A percentile compares a stretch with the other conserved stretches of the same genome.
Conservation (phyloP, 1,284 basidiomycete species). For the Athelia psychrophila region DNA sequence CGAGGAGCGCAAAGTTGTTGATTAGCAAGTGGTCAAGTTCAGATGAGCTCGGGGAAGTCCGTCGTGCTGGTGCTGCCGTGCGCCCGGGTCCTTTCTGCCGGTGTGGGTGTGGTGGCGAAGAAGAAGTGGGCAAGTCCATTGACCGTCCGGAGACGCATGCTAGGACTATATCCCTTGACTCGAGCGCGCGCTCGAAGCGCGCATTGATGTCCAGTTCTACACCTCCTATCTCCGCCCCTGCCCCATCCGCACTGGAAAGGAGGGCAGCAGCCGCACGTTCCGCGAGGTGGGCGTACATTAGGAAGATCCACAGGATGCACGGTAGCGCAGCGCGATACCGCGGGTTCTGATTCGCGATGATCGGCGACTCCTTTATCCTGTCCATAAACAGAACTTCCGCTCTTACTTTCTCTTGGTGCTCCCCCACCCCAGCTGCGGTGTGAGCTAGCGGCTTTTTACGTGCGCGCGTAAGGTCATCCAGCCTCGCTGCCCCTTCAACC, state of each 20-base stretch:
- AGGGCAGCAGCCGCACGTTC: not conserved
- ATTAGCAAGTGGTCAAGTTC: too few relatives aligned
- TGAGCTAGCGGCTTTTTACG: slow-evolving; percentile 9
- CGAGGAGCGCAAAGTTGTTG: too few relatives aligned
- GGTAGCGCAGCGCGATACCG: not conserved
- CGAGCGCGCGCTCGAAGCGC: not conserved
- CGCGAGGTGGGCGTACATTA: not conserved
- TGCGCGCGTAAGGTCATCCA: slow-evolving; percentile 15
- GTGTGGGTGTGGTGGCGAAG: not conserved
- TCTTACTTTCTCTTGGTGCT: not conserved
- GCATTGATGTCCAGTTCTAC: not conserved
- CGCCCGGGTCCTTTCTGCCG: not conserved
- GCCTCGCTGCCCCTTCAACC: slow-evolving; percentile 19
- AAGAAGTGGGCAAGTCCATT: not conserved
- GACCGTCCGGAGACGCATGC: not conserved
- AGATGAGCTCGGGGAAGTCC: too few relatives aligned
- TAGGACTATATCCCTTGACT: not conserved
- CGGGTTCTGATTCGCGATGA: not conserved
- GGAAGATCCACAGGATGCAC: not conserved
- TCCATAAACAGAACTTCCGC: not conserved
- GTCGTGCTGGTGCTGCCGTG: not conserved
- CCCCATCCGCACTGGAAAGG: not conserved
- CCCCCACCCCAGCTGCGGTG: slow-evolving; percentile 3
- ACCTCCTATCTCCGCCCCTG: too few relatives aligned
- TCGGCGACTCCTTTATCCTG: not conserved